phyloP scores from a whole-genome alignment of 1,284 basidiomycete species.

The Albatrellus sp. region DNA sequence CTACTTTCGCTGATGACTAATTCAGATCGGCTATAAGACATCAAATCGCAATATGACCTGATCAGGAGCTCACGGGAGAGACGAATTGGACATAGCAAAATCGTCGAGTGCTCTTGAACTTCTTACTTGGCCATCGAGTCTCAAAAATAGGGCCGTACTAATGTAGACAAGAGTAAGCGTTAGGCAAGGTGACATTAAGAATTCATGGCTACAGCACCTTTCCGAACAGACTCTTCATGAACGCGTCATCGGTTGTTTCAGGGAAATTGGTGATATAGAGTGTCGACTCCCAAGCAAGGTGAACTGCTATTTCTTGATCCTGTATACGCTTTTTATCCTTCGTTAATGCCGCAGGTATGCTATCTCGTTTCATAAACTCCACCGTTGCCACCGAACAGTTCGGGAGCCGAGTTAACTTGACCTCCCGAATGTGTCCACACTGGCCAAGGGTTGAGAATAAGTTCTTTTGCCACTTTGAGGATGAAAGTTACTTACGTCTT shows the following conservation, averaged over 20 bases:
- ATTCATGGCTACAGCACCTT: conserved; percentile 36
- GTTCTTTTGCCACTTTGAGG: not conserved
- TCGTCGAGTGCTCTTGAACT: conserved; percentile 80
- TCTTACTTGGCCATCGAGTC: conserved; percentile 96
- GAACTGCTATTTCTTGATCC: conserved; percentile 66
- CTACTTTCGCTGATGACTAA: conserved; percentile 65
- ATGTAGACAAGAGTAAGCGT: not conserved
- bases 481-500: conserved; percentile 50
- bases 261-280: conserved; percentile 97
- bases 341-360: conserved; percentile 75
- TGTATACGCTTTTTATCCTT: conserved; percentile 85
- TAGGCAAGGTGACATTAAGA: not conserved
- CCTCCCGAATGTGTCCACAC: conserved; percentile 78
- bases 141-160: conserved; percentile 88
- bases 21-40: not conserved
- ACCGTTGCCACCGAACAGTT: conserved; percentile 62
- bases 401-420: conserved; percentile 54
- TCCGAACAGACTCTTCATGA: conserved; percentile 66
- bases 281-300: conserved; percentile 89
- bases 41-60: not conserved
- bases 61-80: conserved; percentile 47
- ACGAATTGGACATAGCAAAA: conserved; percentile 95
- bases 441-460: conserved; percentile 20
- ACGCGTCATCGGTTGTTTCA: conserved; percentile 70
- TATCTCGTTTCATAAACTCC: conserved; percentile 66